Base-by-base conservation (phyloP, 164 flowering plant genomes). In the Dillenia turbinata region DNA sequence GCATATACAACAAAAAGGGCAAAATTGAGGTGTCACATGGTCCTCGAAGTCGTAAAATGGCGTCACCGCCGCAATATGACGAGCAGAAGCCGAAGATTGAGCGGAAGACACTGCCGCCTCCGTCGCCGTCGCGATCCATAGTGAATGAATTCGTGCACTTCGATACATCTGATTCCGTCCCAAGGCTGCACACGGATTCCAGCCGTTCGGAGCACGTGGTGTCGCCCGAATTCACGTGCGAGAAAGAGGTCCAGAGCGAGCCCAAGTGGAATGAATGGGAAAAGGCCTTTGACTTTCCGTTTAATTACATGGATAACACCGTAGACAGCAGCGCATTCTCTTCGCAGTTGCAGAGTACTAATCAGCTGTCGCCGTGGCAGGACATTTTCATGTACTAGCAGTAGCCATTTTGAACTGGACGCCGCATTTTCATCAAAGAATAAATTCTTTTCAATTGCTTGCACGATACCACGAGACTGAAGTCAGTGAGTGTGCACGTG, bases 1-100 rank as follows among this genome's bases (percentile, higher is more conserved):
- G 92, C 40, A 86, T 86, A 19, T 86, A 86, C 85, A 86, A 86
- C 79, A 86, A 86, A 69, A 86, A 86, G 54, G 87, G 92, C 0
- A 43, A 65, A 0, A 61, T 80, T 43, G 88, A 86, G 83, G 63
- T 75, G 67, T 45, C 61, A 33, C 44, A 33, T 24, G 13, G 55
- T 12, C 59, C 51, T 62, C 57, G 24, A 16, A 33, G 52, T 10
- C 44, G 54, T 33, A 33, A 33, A 67, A 11, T 40, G 26, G 5
- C 26, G 40, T 33, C 40, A 33, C 40, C 40, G 7, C 16, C 57
- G 17, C 72, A 56, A 26, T 33, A 19, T 54, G 75, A 67, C 44
- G 88, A 83, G 1, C 60, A 24, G 65, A 80, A 83, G 69, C 83
- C 91, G 49, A 70, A 13, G 49, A 56, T 59, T 24, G 54, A 56